These are phyloP conservation scores for Aspergillus novofumigatus DNA, from an alignment of 2,329 filamentous ascomycete genomes.

Conservation along the genomic window DNA sequence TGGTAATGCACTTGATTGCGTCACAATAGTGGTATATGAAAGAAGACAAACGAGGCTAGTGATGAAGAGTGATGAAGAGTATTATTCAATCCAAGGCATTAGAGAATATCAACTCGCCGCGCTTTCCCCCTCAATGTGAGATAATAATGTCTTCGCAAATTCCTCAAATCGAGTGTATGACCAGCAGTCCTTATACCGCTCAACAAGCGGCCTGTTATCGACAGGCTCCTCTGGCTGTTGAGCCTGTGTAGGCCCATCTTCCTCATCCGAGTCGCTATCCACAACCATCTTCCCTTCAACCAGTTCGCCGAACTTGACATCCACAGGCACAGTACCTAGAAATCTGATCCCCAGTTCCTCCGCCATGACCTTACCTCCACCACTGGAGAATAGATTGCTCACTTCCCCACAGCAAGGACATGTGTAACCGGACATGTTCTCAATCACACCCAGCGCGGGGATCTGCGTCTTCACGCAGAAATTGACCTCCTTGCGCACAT, in stretches of 20 bases:
- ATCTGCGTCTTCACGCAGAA: conserved; percentile 84
- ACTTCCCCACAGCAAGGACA: conserved; percentile 69
- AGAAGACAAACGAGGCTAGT: background rate
- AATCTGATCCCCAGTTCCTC: conserved; percentile 79
- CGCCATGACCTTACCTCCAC: conserved; percentile 86
- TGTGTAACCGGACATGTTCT: conserved; percentile 73
- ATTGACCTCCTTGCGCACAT: conserved; percentile 92
- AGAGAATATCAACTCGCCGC: background rate
- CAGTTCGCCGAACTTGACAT: conserved; percentile 83
- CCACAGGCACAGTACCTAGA: conserved; percentile 82
- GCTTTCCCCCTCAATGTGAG: conserved; percentile 18
- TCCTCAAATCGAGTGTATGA: conserved; percentile 40
- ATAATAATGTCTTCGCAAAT: conserved; percentile 35
- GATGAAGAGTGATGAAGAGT: too few relatives aligned
- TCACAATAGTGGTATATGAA: background rate
- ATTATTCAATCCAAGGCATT: background rate
- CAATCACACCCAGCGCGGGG: conserved; percentile 78
- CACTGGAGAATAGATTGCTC: conserved; percentile 88
- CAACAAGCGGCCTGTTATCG: conserved; percentile 36
- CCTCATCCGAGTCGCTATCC: conserved; percentile 22
- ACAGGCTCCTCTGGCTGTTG: conserved; percentile 8
- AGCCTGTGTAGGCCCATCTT: conserved; percentile 15
- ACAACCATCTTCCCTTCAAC: conserved; percentile 59
- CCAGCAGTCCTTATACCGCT: conserved; percentile 43
- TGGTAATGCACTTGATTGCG: background rate